Base-by-base conservation (phyloP, 2,329 filamentous ascomycete genomes). In the Trichoderma koningii region DNA sequence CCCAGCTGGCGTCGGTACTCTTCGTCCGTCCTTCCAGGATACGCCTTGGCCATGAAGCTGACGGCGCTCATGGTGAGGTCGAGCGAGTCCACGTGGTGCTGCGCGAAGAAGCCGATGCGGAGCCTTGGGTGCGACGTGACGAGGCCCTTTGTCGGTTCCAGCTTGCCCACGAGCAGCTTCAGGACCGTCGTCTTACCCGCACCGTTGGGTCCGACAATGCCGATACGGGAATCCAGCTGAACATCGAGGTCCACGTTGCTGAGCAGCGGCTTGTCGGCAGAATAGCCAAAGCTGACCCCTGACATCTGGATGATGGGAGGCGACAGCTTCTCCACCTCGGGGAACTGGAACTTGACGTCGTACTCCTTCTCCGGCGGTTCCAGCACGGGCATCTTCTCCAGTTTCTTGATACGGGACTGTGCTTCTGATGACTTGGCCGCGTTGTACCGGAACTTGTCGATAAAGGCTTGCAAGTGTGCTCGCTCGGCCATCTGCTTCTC, bases 391-490 rank as follows among this genome's bases (percentile, higher is more conserved):
- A 99, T 97, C 74, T 91, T 92, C 78, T 99, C 96, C 68, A 99
- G 83, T 77, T 99, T 99, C 85, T 99, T 99, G 85, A 99, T 98
- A 73, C 95, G 89, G 0, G 94, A 98, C 76, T 99, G 95, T 1
- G 95, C 95, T 82, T 99, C 95, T 9, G 94, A 97, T 0, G 95
- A 97, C 78, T 99, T 99, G 73, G 94, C 95, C 30, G 95, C 95
- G 75, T 99, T 99, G 85, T 99, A 99, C 61, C 95, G 88, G 85
- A 99, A 99, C 80, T 99, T 99, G 85, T 99, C 95, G 80, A 99
- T 99, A 79, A 99, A 99, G 30, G 92, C 89, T 81, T 99, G 95
- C 68, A 99, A 80, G 82, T 99, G 95, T 38, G 93, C 92, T 71
- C 95, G 87, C 78, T 94, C 88, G 1, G 85, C 92, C 92, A 98